Base-by-base conservation (phyloP, 2,329 filamentous ascomycete genomes). In the Gnomoniopsis smithogilvyi region DNA sequence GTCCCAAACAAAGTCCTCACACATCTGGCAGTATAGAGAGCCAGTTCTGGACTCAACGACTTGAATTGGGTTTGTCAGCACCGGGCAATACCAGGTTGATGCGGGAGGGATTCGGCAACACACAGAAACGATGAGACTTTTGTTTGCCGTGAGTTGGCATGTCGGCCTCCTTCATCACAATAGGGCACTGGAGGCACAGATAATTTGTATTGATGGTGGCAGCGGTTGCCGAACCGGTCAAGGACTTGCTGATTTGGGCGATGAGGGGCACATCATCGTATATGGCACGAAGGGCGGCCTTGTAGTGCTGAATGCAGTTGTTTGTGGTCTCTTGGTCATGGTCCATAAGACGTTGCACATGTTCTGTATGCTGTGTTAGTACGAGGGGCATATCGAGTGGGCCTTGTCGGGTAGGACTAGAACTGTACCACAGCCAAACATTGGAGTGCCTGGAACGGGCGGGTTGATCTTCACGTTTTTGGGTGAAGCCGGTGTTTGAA, bases 1-100 rank as follows among this genome's bases (percentile, higher is more conserved):
- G 66, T 95, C 91, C 80, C 90, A 94, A 34, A 95, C 87, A 64
- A 91, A 86, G 70, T 95, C 91, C 68, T 90, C 84, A 69, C 91
- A 95, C 69, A 91, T 87, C 64, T 92, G 88, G 72, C 91, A 95
- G 73, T 89, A 94, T 7, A 95, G 76, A 52, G 85, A 82, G 43
- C 90, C 91, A 65, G 83, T 88, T 60, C 86, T 80, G 24, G 90
- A 94, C 68, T 95, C 91, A 43, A 93, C 88, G 69, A 89, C 90
- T 92, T 65, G 21, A 56, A n/a, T n/a, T 63, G 3, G 60, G 45
- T 54, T 53, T 66, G 68, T 73, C 62, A 76, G 68, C 62, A 41
- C 17, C 22, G 15, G 41, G 54, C 24, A 15, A 19, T 34, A 24
- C 3, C n/a, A 43, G 21, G 33, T 51, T 6, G 34, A 21, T 41